Conservation (phyloP, 2,329 filamentous ascomycete genomes). For the Neofusicoccum sp. region DNA sequence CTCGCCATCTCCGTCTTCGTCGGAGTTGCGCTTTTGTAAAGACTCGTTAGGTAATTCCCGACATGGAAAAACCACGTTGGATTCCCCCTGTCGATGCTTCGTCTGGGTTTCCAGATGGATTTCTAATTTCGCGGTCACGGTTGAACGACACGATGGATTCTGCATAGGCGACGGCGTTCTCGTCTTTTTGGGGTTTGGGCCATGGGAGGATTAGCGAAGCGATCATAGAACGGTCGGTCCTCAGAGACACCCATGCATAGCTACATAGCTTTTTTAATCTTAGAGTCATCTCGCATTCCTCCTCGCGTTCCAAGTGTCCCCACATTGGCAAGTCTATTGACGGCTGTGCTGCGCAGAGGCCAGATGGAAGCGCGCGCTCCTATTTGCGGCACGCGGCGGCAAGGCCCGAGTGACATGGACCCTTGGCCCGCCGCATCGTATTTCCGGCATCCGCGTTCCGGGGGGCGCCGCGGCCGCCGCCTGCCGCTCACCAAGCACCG, state of each 20-base stretch:
- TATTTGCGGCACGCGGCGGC: slow-evolving; percentile 2
- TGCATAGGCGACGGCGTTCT: slow-evolving; percentile 19
- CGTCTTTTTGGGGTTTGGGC: not conserved
- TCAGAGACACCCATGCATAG: slow-evolving; percentile 1
- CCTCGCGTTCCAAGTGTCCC: not conserved
- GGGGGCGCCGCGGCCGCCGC: not conserved
- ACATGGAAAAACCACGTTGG: not conserved
- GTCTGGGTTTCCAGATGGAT: not conserved
- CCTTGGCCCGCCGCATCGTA: slow-evolving; percentile 3
- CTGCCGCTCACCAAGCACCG: not conserved
- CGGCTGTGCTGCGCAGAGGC: not conserved
- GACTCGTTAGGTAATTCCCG: not conserved
- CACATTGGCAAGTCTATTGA: slow-evolving; percentile 3
- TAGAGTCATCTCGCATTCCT: slow-evolving; percentile 11
- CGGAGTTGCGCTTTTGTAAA: slow-evolving; percentile 10
- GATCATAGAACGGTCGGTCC: slow-evolving; percentile 11
- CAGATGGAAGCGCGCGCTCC: not conserved
- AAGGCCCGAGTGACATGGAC: not conserved
- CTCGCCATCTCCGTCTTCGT: slow-evolving; percentile 4
- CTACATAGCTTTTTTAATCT: slow-evolving; percentile 6
- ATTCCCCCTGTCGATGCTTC: not conserved
- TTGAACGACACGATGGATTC: slow-evolving; percentile 10
- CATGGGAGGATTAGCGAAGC: slow-evolving; percentile 1
- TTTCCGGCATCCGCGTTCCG: not conserved
- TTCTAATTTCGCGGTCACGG: not conserved